Conservation (phyloP, 495 filamentous ascomycete species). For the Talaromyces ruber region DNA sequence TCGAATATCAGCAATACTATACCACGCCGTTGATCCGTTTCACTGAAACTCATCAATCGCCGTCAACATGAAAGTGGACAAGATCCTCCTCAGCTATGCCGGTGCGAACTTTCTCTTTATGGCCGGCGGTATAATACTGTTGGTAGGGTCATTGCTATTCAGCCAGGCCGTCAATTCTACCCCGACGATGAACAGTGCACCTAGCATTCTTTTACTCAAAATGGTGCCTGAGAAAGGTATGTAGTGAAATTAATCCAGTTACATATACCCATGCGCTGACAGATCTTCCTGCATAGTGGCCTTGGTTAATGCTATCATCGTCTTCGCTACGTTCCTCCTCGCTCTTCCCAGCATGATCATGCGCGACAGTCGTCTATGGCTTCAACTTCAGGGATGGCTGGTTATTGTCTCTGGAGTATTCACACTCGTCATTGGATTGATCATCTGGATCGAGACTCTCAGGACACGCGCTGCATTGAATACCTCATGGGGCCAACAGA, state of each 20-base stretch:
- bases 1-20: neutral
- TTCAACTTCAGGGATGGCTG: conserved; percentile 46
- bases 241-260: neutral
- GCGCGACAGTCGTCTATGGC: conserved; percentile 24
- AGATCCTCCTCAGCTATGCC: conserved; percentile 48
- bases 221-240: conserved; percentile 53
- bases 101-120: conserved; percentile 52
- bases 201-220: conserved; percentile 52
- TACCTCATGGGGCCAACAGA: conserved; percentile 46
- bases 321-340: conserved; percentile 43
- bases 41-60: neutral
- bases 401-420: conserved; percentile 52
- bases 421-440: conserved; percentile 55
- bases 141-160: conserved; percentile 54
- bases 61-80: conserved; percentile 25
- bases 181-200: conserved; percentile 45
- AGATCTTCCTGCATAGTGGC: conserved; percentile 34
- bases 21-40: neutral
- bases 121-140: conserved; percentile 51
- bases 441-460: conserved; percentile 63
- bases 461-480: conserved; percentile 48
- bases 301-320: conserved; percentile 57
- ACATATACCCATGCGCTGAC: neutral
- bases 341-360: conserved; percentile 27
- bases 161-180: conserved; percentile 34